phyloP scores from a whole-genome alignment of 2,329 filamentous ascomycete genomes.

The Penicillium sp. region DNA sequence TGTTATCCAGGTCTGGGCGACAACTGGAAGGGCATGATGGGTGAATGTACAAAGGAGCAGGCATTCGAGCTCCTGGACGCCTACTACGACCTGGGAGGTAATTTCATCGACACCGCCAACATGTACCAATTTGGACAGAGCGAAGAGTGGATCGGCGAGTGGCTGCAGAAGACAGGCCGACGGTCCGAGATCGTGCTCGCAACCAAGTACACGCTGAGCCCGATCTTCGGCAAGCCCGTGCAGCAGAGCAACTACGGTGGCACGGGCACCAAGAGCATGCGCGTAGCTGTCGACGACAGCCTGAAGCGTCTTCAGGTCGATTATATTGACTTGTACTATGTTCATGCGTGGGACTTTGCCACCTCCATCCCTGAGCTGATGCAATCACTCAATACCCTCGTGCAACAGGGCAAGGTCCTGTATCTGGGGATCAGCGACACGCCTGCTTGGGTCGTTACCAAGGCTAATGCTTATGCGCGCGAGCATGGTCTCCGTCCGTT shows the following conservation, averaged over 20 bases:
- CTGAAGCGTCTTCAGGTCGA: conserved; percentile 36
- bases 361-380: conserved; percentile 66
- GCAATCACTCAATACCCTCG: conserved; percentile 64
- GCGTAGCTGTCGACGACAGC: conserved; percentile 26
- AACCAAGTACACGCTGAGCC: conserved; percentile 36
- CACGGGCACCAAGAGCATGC: conserved; percentile 34
- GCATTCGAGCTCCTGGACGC: conserved; percentile 49
- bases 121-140: conserved; percentile 50
- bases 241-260: conserved; percentile 47
- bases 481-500: conserved; percentile 70
- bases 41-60: conserved; percentile 47
- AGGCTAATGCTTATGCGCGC: conserved; percentile 60
- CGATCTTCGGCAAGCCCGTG: conserved; percentile 45
- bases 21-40: conserved; percentile 25
- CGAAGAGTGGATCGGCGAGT: conserved; percentile 53
- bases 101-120: conserved; percentile 56
- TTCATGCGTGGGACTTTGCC: conserved; percentile 62
- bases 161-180: conserved; percentile 49
- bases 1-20: conserved; percentile 22
- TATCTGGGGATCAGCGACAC: conserved; percentile 69
- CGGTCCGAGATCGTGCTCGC: conserved; percentile 29
- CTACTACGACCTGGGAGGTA: conserved; percentile 51
- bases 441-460: conserved; percentile 62
- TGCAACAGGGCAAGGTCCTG: conserved; percentile 61
- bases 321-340: conserved; percentile 42